Base-by-base conservation (phyloP, 768 basidiomycete species). In the Lyophyllum decastes region DNA sequence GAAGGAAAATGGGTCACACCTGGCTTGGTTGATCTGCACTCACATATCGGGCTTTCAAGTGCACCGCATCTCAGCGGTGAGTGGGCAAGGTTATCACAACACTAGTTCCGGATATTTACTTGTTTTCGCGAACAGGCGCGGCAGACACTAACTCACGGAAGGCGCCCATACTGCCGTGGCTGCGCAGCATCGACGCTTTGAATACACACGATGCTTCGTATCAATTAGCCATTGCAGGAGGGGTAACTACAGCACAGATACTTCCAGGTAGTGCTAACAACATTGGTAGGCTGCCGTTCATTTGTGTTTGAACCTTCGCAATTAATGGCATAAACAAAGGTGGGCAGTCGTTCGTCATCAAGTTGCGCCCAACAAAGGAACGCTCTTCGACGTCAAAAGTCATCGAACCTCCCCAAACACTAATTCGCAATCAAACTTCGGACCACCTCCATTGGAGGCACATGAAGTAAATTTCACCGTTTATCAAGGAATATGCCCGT, bases 271-370 rank as follows among this genome's bases (percentile, higher is more conserved):
- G 81, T 49, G 82, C 78, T 1, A 72, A 82, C 57, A 84, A 83
- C 26, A 88, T 88, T 12, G 86, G 85, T 84, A 49, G 16, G 30
- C 1, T 34, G 35, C 44, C 25, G 43, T 54, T 55, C 25, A 0
- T 40, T 52, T 41, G 33, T 2, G 44, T 4, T 17, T 27, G 33
- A 17, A 43, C 24, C n/a, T 9, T 44, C n/a, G 49, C 11, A 4
- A 19, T 30, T 26, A 21, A 55, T 27, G 17, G 35, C 38, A 16
- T 19, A 21, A 25, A 22, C 45, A 6, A 47, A 87, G 89, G 89
- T 44, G 91, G 91, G 19, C 90, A 91, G 64, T 88, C 89, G 0
- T 92, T 90, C 66, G 75, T 85, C 2, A 89, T 93, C 66, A 94
- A 94, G 67, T 68, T 89, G 3, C 79, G 92, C 24, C 76, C 78